phyloP scores from a whole-genome alignment of 805 yeast species.

The Ogataea trehaloabstinens region DNA sequence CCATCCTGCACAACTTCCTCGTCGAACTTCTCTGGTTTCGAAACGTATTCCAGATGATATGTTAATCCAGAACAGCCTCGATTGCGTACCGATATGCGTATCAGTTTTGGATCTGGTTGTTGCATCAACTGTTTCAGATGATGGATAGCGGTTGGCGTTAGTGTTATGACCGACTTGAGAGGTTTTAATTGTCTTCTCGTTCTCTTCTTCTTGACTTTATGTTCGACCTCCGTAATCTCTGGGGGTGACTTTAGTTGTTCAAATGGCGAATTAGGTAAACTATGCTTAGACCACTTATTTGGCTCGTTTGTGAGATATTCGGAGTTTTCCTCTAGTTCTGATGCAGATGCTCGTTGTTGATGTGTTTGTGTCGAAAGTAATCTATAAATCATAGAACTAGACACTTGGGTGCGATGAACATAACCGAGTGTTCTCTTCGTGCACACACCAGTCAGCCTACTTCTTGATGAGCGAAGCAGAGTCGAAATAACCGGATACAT shows the following conservation, averaged over 20 bases:
- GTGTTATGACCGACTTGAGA: constrained; percentile 82
- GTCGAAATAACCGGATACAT: background rate
- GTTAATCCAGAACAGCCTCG: constrained; percentile 96
- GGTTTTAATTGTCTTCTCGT: constrained; percentile 73
- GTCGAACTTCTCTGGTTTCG: constrained; percentile 90
- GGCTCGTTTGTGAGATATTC: constrained; percentile 10
- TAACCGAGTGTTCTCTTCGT: no score
- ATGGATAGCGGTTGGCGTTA: constrained; percentile 69
- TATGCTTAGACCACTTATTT: constrained; percentile 31
- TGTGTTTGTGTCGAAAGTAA: constrained; percentile 3
- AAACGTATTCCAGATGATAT: constrained; percentile 87
- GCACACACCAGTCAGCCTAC: constrained; percentile 3
- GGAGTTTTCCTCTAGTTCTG: constrained; percentile 7
- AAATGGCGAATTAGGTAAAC: constrained; percentile 19
- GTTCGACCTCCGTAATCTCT: constrained; percentile 2
- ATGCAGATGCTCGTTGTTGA: constrained; percentile 5
- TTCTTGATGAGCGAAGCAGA: background rate
- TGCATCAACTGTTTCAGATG: constrained; percentile 68
- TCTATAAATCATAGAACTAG: background rate
- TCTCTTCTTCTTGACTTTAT: constrained; percentile 16
- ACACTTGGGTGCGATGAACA: no score
- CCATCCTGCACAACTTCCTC: constrained; percentile 93
- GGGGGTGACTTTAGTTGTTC: background rate
- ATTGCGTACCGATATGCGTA: constrained; percentile 91
- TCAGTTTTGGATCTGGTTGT: constrained; percentile 84